Base-by-base conservation (phyloP, 129 eudicot species). In the Flaveria brownii region DNA sequence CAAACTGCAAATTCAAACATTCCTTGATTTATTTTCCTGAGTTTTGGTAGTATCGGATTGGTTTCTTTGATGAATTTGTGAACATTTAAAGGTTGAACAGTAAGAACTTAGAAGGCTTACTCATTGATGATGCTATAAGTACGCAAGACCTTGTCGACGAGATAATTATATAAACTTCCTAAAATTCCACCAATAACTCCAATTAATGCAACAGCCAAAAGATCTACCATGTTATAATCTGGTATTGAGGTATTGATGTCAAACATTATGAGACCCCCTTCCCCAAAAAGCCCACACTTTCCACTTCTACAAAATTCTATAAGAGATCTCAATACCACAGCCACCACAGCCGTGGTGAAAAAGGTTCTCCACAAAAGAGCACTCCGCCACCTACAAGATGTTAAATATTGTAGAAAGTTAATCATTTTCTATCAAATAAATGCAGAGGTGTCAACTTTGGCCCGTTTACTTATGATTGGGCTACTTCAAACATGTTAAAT, bases 321-420 rank as follows among this genome's bases (percentile, higher is more conserved):
- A 61, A 91, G 82, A 80, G 91, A 75, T 86, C 97, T 95, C 84
- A 95, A 81, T 33, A 91, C 91, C 78, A 95, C 84, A 66, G 99
- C 99, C 61, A 91, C 99, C 11, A 95, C 85, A 59, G 97, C 99
- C 14, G 97, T 94, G 7, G 97, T 94, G 80, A 94, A 94, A 77
- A 95, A 95, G 12, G 99, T 87, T 82, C 99, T 87, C 99, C 99
- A 95, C n/a, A 95, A 86, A 79, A 95, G 97, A 70, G 99, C 97
- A 87, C 96, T 91, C 82, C 99, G 81, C 99, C 99, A 95, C 99
- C 99, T 91, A 80, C 66, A 85, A 78, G 15, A 62, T 17, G 41
- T 78, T 41, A 20, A 63, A 50, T 66, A 20, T 43, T 14, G 62
- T 23, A 69, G 22, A 59, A 57, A 30, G n/a, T 8, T 18, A 60